Percentiles rank a stretch among this genome's conserved stretches.
Conservation (phyloP, 257 asterid species). For the Ilex asprella region DNA sequence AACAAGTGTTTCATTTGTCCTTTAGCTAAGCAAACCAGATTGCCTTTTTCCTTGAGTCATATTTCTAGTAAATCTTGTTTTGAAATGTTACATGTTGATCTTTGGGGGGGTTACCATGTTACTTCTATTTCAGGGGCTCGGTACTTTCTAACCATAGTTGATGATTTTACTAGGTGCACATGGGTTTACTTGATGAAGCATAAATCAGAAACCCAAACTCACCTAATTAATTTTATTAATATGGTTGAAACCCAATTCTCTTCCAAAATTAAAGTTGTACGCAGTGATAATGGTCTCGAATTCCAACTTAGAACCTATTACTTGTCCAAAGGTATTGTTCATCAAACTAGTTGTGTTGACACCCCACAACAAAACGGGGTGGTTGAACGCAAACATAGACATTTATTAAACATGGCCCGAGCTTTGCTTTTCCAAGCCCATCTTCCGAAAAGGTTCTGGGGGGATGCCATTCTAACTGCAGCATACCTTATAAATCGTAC, state of each 20-base stretch:
- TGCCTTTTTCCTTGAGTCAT: too few species aligned
- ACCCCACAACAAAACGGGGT: too few species aligned
- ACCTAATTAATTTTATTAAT: too few species aligned
- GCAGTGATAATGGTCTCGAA: constrained; percentile 4
- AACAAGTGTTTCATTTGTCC: too few species aligned
- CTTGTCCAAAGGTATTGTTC: constrained; percentile 3
- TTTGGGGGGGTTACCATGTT: constrained; percentile 16
- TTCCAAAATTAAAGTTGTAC: too few species aligned
- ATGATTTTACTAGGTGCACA: too few species aligned
- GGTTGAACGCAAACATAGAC: too few species aligned
- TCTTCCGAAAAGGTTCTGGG: neutral
- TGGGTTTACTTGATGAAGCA: too few species aligned
- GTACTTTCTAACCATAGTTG: constrained; percentile 13
- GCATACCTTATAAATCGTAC: constrained; percentile 6
- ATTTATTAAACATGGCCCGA: neutral
- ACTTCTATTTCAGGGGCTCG: constrained; percentile 5
- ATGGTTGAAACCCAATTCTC: too few species aligned
- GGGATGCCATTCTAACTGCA: neutral
- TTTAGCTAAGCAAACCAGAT: too few species aligned
- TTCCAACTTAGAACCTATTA: constrained; percentile 1
- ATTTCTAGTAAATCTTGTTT: neutral
- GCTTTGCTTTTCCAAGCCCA: constrained; percentile 3
- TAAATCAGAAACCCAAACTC: too few species aligned
- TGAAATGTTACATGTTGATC: constrained; percentile 11
- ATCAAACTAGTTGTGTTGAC: constrained; percentile 10